phyloP scores from a whole-genome alignment of 148 eudicot genomes.

The Amaranthus cruentus region DNA sequence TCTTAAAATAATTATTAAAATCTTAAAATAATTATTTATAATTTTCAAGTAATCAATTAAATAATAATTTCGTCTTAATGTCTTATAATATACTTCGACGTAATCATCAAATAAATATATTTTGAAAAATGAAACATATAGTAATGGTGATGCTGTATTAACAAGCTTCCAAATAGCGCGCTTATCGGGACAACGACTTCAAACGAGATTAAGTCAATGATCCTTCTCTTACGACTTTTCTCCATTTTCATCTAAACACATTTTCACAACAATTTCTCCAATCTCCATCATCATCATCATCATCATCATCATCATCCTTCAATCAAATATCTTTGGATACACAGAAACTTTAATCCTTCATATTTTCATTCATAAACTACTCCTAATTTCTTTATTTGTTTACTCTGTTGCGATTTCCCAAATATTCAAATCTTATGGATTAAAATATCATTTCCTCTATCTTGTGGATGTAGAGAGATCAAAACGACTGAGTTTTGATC shows the following conservation, averaged over 20 bases:
- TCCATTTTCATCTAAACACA: not conserved
- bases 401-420: not conserved
- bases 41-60: too few relatives aligned
- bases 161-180: not conserved
- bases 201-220: not conserved
- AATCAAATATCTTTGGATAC: too few relatives aligned
- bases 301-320: not conserved
- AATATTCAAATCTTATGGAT: slow-evolving; percentile 2
- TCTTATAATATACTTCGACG: too few relatives aligned
- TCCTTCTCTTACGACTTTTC: slow-evolving; percentile 6
- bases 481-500: slow-evolving; percentile 7
- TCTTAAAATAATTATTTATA: too few relatives aligned
- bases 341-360: too few relatives aligned
- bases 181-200: not conserved
- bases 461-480: not conserved
- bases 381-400: too few relatives aligned
- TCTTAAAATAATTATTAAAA: too few relatives aligned
- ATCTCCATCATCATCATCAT: not conserved
- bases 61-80: too few relatives aligned
- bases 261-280: not conserved
- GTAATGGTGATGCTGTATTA: too few relatives aligned
- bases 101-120: too few relatives aligned
- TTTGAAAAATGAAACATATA: too few relatives aligned
- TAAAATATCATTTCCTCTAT: not conserved
- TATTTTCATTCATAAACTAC: too few relatives aligned